Evolutionary conservation across 1,139 yeast genomes (phyloP).

Genomic region (Kurtzmaniella quercitrusa): DNA sequence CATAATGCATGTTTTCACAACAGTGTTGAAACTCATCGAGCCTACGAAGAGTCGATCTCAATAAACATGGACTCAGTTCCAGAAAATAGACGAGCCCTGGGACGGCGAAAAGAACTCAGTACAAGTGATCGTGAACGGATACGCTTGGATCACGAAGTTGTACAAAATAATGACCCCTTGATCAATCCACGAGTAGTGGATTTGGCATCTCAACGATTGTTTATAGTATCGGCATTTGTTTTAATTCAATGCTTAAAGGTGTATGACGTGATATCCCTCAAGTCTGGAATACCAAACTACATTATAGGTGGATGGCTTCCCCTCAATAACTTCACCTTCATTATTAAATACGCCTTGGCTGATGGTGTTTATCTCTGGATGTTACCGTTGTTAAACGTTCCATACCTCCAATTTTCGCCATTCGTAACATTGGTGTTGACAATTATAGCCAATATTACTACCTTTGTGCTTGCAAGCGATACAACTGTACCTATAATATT

Average conservation of each 20-base stretch:
- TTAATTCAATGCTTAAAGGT: conserved; percentile 79
- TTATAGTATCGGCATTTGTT: conserved; percentile 61
- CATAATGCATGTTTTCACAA: neutral
- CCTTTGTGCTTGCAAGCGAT: conserved; percentile 42
- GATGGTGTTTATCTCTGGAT: conserved; percentile 70
- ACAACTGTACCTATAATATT: conserved; percentile 33
- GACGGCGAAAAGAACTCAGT: neutral
- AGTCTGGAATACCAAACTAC: conserved; percentile 26
- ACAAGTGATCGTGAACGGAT: neutral
- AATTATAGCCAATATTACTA: conserved; percentile 28
- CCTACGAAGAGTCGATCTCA: neutral
- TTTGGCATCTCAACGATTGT: conserved; percentile 75
- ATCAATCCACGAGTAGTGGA: conserved; percentile 61
- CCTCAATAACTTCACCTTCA: conserved; percentile 52
- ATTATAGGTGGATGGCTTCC: conserved; percentile 14
- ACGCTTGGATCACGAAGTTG: neutral
- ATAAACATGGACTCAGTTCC: neutral
- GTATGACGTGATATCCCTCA: conserved; percentile 57
- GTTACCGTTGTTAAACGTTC: conserved; percentile 72
- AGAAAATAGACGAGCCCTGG: neutral
- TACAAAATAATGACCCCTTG: conserved; percentile 23
- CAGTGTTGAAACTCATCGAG: neutral
- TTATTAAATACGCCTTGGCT: conserved; percentile 64
- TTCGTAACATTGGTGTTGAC: conserved; percentile 46
- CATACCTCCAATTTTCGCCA: conserved; percentile 62